phyloP scores from a whole-genome alignment of 2,329 filamentous ascomycete species.

The Aspergillus hortae region DNA sequence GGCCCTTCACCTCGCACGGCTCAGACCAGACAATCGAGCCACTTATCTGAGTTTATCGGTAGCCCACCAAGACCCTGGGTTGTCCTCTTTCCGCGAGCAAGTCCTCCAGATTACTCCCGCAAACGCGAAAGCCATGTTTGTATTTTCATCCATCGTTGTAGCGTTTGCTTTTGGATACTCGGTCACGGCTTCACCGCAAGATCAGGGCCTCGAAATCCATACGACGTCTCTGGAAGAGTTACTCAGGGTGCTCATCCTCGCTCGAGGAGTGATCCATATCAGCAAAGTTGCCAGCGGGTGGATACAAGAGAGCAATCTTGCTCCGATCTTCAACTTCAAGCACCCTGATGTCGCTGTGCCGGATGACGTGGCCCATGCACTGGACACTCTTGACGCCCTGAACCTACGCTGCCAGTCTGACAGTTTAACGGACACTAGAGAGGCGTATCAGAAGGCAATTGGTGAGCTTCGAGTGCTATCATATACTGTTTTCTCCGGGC shows the following conservation, averaged over 20 bases:
- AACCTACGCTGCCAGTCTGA: background rate
- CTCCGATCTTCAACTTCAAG: background rate
- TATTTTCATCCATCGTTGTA: slow-evolving; percentile 16
- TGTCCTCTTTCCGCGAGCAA: slow-evolving; percentile 2
- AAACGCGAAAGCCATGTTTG: slow-evolving; percentile 16
- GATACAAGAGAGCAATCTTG: slow-evolving; percentile 5
- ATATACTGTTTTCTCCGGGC: slow-evolving; percentile 11
- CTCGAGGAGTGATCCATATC: slow-evolving; percentile 8
- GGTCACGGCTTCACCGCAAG: slow-evolving; percentile 3
- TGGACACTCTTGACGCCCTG: slow-evolving; percentile 2
- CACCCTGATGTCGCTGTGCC: background rate
- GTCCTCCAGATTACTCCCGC: slow-evolving; percentile 9
- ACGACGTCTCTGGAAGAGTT: slow-evolving; percentile 1
- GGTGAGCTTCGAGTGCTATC: slow-evolving; percentile 7
- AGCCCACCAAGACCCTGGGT: slow-evolving; percentile 13
- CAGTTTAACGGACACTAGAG: background rate
- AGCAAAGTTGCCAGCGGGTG: background rate
- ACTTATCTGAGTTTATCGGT: slow-evolving; percentile 19
- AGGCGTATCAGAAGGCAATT: slow-evolving; percentile 6
- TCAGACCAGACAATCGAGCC: background rate
- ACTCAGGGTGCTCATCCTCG: slow-evolving; percentile 4
- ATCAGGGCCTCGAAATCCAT: background rate
- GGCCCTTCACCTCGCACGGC: slow-evolving; percentile 18
- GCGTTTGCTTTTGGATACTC: slow-evolving; percentile 21
- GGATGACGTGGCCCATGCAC: background rate